These are phyloP conservation scores for Corymbia citriodora DNA, from an alignment of 441 rosid species.

Conservation along the genomic window DNA sequence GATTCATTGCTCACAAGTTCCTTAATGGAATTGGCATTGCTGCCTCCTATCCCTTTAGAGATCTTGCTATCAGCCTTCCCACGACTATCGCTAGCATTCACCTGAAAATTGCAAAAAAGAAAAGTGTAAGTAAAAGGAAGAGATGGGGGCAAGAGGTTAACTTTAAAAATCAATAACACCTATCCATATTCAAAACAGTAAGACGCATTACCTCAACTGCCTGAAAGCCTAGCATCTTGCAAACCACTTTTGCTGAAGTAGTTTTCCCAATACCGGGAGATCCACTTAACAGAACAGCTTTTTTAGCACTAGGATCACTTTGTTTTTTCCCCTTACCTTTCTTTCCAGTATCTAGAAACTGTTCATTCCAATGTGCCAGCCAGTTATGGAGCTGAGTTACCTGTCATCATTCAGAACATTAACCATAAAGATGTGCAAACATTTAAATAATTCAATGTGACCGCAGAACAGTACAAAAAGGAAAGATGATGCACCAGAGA, in stretches of 20 bases:
- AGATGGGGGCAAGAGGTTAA: background rate
- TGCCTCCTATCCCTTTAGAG: slow-evolving; percentile 87
- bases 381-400: slow-evolving; percentile 86
- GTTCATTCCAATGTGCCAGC: slow-evolving; percentile 81
- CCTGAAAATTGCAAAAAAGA: slow-evolving; percentile 30
- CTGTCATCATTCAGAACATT: slow-evolving; percentile 28
- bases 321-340: slow-evolving; percentile 74
- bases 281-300: slow-evolving; percentile 89
- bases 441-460: background rate
- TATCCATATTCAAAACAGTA: background rate
- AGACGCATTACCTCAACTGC: slow-evolving; percentile 66
- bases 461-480: background rate
- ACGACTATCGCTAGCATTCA: slow-evolving; percentile 97
- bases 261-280: slow-evolving; percentile 98
- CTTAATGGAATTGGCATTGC: slow-evolving; percentile 91
- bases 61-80: slow-evolving; percentile 90
- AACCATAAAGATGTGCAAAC: background rate
- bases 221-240: slow-evolving; percentile 91
- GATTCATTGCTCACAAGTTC: slow-evolving; percentile 93
- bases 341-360: slow-evolving; percentile 53
- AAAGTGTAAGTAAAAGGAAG: background rate
- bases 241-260: slow-evolving; percentile 82
- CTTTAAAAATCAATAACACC: background rate
- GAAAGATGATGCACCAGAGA: slow-evolving; percentile 44
- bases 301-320: slow-evolving; percentile 66